A percentile compares a stretch with the other conserved stretches of the same genome.
Evolutionary conservation across 2,329 filamentous ascomycete species (phyloP).

Genomic region (Penicillium sp.): DNA sequence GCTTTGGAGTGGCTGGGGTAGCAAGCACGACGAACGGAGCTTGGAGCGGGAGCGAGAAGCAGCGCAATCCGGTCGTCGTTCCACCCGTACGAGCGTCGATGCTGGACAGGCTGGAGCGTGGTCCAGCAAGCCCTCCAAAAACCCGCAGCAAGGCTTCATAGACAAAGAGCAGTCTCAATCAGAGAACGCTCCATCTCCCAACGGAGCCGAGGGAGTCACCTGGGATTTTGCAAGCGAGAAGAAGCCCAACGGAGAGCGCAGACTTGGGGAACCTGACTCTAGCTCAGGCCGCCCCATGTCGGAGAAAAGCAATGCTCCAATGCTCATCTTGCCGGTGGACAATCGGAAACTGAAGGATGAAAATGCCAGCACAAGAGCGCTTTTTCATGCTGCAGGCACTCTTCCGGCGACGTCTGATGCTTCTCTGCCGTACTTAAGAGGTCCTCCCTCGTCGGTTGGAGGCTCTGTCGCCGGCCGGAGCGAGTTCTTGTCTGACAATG

Average conservation of each 20-base stretch:
- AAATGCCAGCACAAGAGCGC: conserved; percentile 34
- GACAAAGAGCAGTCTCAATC: neutral
- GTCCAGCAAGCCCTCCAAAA: conserved; percentile 18
- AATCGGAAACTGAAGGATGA: conserved; percentile 27
- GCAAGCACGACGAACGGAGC: conserved; percentile 78
- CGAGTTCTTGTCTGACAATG: conserved; percentile 27
- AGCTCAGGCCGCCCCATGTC: conserved; percentile 12
- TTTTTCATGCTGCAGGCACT: conserved; percentile 30
- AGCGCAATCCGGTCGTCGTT: conserved; percentile 19
- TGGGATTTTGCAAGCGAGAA: conserved; percentile 12
- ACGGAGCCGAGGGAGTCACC: conserved; percentile 3
- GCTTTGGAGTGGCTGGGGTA: conserved; percentile 84
- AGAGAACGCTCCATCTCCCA: neutral
- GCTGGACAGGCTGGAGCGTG: conserved; percentile 27
- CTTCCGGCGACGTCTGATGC: conserved; percentile 25
- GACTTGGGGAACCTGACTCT: conserved; percentile 8
- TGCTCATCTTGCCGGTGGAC: conserved; percentile 33
- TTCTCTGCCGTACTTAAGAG: conserved; percentile 16
- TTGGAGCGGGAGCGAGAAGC: conserved; percentile 45
- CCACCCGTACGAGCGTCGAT: conserved; percentile 28
- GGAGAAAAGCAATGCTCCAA: conserved; percentile 22
- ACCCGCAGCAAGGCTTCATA: neutral
- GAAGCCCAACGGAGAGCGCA: conserved; percentile 2
- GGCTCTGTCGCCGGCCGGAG: conserved; percentile 31
- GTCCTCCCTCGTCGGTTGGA: conserved; percentile 23